These are phyloP conservation scores for Musa troglodytarum DNA, from an alignment of 176 grass and related monocot genomes.

Conservation along the genomic window DNA sequence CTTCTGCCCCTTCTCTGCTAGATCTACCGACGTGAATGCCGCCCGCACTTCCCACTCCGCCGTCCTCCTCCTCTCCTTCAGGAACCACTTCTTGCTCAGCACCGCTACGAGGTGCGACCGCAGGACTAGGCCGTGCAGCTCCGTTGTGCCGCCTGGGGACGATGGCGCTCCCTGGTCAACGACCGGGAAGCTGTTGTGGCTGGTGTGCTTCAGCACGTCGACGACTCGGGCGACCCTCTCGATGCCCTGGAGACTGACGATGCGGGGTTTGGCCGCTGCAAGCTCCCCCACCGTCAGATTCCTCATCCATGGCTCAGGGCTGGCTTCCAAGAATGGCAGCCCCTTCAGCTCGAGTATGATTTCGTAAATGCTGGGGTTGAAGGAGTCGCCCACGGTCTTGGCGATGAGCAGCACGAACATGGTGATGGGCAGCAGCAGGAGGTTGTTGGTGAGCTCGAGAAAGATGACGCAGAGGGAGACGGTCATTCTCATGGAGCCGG, in stretches of 20 bases:
- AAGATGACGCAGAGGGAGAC: constrained; percentile 94
- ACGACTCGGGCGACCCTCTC: constrained; percentile 60
- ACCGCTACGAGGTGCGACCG: constrained; percentile 60
- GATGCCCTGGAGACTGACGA: constrained; percentile 45
- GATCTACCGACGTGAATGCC: constrained; percentile 52
- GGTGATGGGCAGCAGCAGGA: constrained; percentile 72
- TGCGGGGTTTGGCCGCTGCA: constrained; percentile 39
- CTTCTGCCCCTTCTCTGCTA: constrained; percentile 38
- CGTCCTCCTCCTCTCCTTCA: constrained; percentile 47
- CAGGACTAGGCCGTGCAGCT: constrained; percentile 75
- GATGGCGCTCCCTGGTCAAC: constrained; percentile 26
- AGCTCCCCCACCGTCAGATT: constrained; percentile 75
- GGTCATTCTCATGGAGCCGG: constrained; percentile 91
- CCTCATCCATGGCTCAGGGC: constrained; percentile 91
- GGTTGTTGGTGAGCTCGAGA: constrained; percentile 94
- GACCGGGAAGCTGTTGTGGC: constrained; percentile 86
- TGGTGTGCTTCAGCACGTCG: constrained; percentile 33
- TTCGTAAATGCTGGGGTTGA: constrained; percentile 98
- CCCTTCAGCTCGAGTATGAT: constrained; percentile 96
- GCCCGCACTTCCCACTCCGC: constrained; percentile 71
- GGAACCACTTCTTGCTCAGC: constrained; percentile 72
- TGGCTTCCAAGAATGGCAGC: constrained; percentile 68
- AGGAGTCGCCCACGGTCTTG: constrained; percentile 66
- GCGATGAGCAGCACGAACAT: constrained; percentile 98
- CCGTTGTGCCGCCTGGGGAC: constrained; percentile 24